Base-by-base conservation (phyloP, 2,329 filamentous ascomycete species). In the Monascus ruber region DNA sequence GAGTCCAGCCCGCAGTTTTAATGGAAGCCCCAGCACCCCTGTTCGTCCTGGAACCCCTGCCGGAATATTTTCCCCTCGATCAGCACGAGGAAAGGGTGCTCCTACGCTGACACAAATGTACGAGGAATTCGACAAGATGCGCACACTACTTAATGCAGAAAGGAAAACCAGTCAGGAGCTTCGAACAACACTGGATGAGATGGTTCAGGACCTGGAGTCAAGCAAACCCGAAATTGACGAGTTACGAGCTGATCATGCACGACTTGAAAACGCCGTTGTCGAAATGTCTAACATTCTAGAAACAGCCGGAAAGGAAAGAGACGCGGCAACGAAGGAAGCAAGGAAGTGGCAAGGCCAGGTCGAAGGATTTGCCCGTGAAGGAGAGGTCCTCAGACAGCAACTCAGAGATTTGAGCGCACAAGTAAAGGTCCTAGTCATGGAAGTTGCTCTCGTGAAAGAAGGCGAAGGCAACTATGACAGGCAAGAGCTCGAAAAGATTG, bases 181-280 rank as follows among this genome's bases (percentile, higher is more conserved):
- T 7, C 75, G 77, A 11, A 74, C 79, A 31, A 79, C 89, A 34
- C 69, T 96, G 34, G 85, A 95, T 47, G 84, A 91, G 42, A 85
- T 95, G 68, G 77, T 95, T 42, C 74, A 79, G 31, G 82, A 88
- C 42, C 66, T 96, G 31, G 88, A 98, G 59, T 81, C 81, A 24
- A 88, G 85, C 58, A 80, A 82, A 25, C 91, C 91, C 0, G 87
- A 95, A 54, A 77, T 95, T 26, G 81, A 94, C 45, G 88, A 96
- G 49, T 69, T 94, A 11, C 80, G 84, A 35, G 74, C 77, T 9
- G 88, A 96, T 51, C 81, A 88, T 46, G 80, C 85, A 38, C 79
- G 83, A 27, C 73, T 96, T 2, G 79, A 88, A 42, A 74, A 75
- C 42, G 87, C 94, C 49, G 80, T 93, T 31, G 73, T 85, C 28